Conservation (phyloP, 2,329 filamentous ascomycete species). For the Colletotrichum godetiae region DNA sequence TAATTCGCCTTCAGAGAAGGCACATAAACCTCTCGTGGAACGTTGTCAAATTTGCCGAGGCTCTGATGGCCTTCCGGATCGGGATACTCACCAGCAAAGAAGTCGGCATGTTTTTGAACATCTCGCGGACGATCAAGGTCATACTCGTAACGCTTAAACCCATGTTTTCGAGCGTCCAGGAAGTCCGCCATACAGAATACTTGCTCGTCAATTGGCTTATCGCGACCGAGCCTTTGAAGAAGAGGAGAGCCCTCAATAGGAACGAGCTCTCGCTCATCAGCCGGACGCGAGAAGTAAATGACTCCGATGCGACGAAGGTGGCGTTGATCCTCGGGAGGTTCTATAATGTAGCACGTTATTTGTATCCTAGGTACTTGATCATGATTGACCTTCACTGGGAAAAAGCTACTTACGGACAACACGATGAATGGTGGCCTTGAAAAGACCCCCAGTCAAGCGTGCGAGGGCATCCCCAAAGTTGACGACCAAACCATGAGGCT, state of each 20-base stretch:
- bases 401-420: constrained; percentile 33
- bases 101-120: constrained; percentile 3
- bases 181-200: constrained; percentile 42
- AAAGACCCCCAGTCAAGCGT: constrained; percentile 43
- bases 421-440: constrained; percentile 46
- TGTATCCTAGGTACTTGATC: too few relatives aligned
- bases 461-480: constrained; percentile 48
- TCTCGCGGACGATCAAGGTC: constrained; percentile 38
- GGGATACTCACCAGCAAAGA: constrained; percentile 6
- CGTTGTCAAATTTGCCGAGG: constrained; percentile 6
- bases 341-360: not conserved
- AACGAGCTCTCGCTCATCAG: constrained; percentile 42
- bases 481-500: constrained; percentile 47
- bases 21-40: not conserved
- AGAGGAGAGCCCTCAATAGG: constrained; percentile 47
- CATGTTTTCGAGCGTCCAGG: constrained; percentile 43
- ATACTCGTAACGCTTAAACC: constrained; percentile 42
- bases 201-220: constrained; percentile 41
- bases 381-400: too few relatives aligned
- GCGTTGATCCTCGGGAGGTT: constrained; percentile 48
- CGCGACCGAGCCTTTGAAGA: constrained; percentile 42
- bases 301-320: constrained; percentile 48
- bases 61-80: constrained; percentile 7
- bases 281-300: constrained; percentile 52
- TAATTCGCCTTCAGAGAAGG: not conserved